These are phyloP conservation scores for Psilocybe tampanensis DNA, from an alignment of 768 basidiomycete genomes.

Conservation along the genomic window DNA sequence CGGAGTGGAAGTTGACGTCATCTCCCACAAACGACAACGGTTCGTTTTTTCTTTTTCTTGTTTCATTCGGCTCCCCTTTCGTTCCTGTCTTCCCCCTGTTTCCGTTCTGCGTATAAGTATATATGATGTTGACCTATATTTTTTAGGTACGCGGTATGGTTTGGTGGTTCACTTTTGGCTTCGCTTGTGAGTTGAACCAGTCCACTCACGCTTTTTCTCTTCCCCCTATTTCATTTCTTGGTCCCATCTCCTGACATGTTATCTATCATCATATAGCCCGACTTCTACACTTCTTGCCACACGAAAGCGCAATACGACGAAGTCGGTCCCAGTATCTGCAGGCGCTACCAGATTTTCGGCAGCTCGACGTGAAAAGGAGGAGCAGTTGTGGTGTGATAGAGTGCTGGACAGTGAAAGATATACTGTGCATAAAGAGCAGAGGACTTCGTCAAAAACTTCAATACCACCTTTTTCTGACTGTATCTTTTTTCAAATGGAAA, in stretches of 20 bases:
- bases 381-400: no score
- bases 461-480: not conserved
- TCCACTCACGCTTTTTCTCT: not conserved
- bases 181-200: constrained; percentile 65
- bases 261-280: constrained; percentile 69
- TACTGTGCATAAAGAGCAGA: not conserved
- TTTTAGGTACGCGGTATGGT: constrained; percentile 92
- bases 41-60: constrained; percentile 33
- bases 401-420: constrained; percentile 21
- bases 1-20: constrained; percentile 97
- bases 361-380: constrained; percentile 61
- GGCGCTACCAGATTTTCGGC: constrained; percentile 92
- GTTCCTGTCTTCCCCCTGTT: not conserved
- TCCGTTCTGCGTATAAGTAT: not conserved
- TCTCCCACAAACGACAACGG: constrained; percentile 97
- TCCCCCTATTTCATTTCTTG: not conserved
- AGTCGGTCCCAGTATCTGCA: constrained; percentile 88
- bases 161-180: constrained; percentile 92
- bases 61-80: not conserved
- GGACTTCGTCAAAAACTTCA: not conserved
- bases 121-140: constrained; percentile 10
- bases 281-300: constrained; percentile 94
- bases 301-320: constrained; percentile 95
- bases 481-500: no score
- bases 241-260: no score